Base-by-base conservation (phyloP, 495 filamentous ascomycete species). In the Trichoderma erinaceum region DNA sequence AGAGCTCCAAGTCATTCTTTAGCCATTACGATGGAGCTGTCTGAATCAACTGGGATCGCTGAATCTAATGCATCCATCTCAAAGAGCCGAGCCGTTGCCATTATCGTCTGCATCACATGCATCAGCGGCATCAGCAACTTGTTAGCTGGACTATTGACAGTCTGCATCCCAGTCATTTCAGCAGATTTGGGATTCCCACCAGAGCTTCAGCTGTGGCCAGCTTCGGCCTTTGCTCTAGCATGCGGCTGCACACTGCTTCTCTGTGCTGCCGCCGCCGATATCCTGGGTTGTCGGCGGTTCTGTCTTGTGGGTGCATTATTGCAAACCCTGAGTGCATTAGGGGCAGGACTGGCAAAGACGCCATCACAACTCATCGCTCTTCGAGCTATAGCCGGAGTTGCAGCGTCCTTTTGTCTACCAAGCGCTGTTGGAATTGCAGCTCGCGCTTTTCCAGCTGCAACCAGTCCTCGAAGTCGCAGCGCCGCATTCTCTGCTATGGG, bases 331-430 rank as follows among this genome's bases (percentile, higher is more conserved):
- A 68, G 85, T 0, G 83, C 77, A 4, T 78, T 77, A 61, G 50
- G 50, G 4, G 43, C 43, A 16, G 83, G 84, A 0, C 71, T 86
- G 1, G 73, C 84, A 0, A 68, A 69, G 23, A 83, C 78, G 0
- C 78, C 80, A 7, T 75, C 78, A 13, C 78, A 87, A 63, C 41
- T 86, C 0, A 84, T 87, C 48, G 66, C 82, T 23, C 85, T 86
- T 69, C 79, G 85, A 25, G 77, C 79, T 0, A 69, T 84, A 15
- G 80, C 82, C 65, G 85, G 84, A 3, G 72, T 85, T 48, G 78
- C 81, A 2, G 75, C 80, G 13, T 77, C 83, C 1, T 74, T 88
- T 69, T 82, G 79, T 66, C 70, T 86, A 18, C 84, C 85, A 0
- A 80, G 82, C 0, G 75, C 82, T 0, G 79, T 88, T 11, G 79